Evolutionary conservation across 805 yeast species (phyloP), one percentile per base, ranked within the genome.

Genomic region (Candida nitratophila): DNA sequence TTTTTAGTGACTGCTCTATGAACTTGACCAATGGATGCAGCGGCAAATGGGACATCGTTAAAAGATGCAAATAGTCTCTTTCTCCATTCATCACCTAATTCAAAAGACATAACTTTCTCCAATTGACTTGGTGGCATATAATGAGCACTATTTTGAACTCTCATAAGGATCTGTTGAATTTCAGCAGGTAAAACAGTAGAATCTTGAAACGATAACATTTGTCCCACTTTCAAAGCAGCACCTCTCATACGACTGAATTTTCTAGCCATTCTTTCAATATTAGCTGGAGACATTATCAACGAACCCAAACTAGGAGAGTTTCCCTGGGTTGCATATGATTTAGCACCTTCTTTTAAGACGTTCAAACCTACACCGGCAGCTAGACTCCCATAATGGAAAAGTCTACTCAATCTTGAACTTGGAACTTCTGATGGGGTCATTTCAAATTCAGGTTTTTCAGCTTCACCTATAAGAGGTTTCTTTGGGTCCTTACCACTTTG

Each of bases 141-240:
- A 63, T 91, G 89, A 6, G 99, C 98, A 56, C 84, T 80, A 61
- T 89, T 91, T 65, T 93, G 99, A 1, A 93, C 96, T 29, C 89
- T 70, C 41, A 86, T 66, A 52, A 93, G 67, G 37, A 91, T 79
- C 52, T 81, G 77, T 55, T 88, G 95, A 46, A 93, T 76, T 55
- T 90, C 96, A 36, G 74, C 72, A 1, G 99, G 98, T 36, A 91
- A 66, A 30, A 91, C 79, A 27, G 86, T 74, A 47, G 83, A 80
- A 61, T 91, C 98, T 64, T 93, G 99, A 63, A 93, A 91, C 2
- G 96, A 87, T 63, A 93, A 68, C 84, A 93, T 79, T 65, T 93
- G 99, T n/a, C 99, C 99, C 44, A 93, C 76, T 59, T 93, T 93
- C 58, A 93, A 71, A 3, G 99, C 99, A 2, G 98, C 99, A n/a